A percentile compares a stretch with the other conserved stretches of the same genome.
Conservation (phyloP, 2,329 filamentous ascomycete species). For the Colletotrichum sojae region DNA sequence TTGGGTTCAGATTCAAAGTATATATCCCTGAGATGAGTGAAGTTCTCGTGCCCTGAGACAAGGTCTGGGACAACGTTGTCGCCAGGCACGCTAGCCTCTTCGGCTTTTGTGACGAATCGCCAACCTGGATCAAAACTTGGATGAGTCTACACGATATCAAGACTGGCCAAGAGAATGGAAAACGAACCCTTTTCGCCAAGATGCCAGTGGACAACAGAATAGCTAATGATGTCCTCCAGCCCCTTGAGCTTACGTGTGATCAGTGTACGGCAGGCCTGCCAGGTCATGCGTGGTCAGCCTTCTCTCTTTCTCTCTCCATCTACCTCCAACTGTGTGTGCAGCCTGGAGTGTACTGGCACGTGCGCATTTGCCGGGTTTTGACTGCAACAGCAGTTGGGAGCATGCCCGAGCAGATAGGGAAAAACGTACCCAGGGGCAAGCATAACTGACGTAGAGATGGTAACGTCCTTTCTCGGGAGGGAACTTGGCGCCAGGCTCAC, state of each 20-base stretch:
- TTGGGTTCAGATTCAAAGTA: constrained; percentile 83
- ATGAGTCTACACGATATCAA: too few relatives aligned
- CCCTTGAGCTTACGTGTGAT: constrained; percentile 94
- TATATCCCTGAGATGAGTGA: constrained; percentile 80
- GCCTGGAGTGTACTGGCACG: too few relatives aligned
- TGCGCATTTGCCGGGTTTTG: too few relatives aligned
- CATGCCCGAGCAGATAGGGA: neutral
- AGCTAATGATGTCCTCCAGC: constrained; percentile 84
- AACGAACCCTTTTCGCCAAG: constrained; percentile 71
- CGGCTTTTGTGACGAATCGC: constrained; percentile 81
- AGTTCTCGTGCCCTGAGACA: constrained; percentile 77
- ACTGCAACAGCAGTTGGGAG: too few relatives aligned
- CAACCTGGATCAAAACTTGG: constrained; percentile 69
- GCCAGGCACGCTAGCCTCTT: constrained; percentile 64
- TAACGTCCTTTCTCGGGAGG: constrained; percentile 91
- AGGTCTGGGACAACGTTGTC: constrained; percentile 78
- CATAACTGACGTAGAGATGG: constrained; percentile 95
- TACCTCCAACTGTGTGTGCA: too few relatives aligned
- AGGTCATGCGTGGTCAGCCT: neutral
- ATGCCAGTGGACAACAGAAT: constrained; percentile 93
- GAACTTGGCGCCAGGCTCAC: constrained; percentile 79
- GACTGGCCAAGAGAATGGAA: neutral
- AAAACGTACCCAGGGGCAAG: constrained; percentile 83
- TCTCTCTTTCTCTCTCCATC: neutral
- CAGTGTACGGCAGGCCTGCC: constrained; percentile 83